Conservation (phyloP, 108 stramenopile species). For the Cyclotella atomus region DNA sequence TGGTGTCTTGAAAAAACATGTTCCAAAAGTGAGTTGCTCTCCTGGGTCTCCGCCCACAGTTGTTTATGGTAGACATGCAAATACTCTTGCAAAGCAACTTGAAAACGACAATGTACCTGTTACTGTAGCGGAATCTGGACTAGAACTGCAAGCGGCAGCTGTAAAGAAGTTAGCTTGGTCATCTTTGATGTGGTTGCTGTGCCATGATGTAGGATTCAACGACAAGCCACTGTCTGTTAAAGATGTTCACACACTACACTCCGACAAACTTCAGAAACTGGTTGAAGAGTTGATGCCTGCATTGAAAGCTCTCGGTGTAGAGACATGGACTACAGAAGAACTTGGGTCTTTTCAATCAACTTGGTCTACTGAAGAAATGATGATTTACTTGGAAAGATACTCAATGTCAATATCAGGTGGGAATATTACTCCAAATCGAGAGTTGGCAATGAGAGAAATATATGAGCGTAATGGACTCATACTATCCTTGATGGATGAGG, state of each 20-base stretch:
- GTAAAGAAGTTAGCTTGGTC: conserved; percentile 68
- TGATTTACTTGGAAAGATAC: conserved; percentile 53
- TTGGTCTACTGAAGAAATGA: conserved; percentile 23
- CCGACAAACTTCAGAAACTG: conserved; percentile 39
- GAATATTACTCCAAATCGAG: conserved; percentile 56
- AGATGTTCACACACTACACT: conserved; percentile 50
- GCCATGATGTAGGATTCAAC: conserved; percentile 36
- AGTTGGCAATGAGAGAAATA: conserved; percentile 57
- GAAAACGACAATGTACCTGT: conserved; percentile 47
- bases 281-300: conserved; percentile 65
- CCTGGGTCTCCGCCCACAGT: conserved; percentile 57
- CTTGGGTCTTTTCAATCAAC: neutral
- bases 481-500: conserved; percentile 12
- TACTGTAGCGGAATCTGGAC: conserved; percentile 24
- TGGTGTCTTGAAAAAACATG: conserved; percentile 25
- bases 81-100: conserved; percentile 34
- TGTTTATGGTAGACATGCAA: conserved; percentile 68
- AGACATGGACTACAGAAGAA: conserved; percentile 2
- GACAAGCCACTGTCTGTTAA: conserved; percentile 46
- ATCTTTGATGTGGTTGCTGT: conserved; percentile 67
- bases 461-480: conserved; percentile 65
- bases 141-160: conserved; percentile 34
- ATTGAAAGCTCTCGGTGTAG: conserved; percentile 20
- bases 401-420: conserved; percentile 61
- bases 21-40: conserved; percentile 53